Base-by-base conservation (phyloP, 352 stramenopile genomes). In the Phytophthora macrochlamydospora region DNA sequence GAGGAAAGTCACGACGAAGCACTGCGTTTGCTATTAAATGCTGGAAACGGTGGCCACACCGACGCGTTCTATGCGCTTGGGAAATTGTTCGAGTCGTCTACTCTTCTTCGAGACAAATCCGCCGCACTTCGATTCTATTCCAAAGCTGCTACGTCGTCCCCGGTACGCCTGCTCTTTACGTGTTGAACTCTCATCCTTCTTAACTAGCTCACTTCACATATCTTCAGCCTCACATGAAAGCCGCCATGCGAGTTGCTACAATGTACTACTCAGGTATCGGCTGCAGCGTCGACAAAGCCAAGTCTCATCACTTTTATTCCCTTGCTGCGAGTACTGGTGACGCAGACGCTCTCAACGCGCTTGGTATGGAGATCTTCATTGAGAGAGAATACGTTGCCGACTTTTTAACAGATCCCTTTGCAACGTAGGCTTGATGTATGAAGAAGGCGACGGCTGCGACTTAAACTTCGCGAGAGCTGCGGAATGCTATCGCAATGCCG, bases 381-480 rank as follows among this genome's bases (percentile, higher is more conserved):
- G 18, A 0, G 18, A 24, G 18, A 24, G 0, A 24, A 24, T 24
- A 24, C 18, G 18, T 24, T 24, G 18, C 18, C 18, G 18, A 24
- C 18, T 24, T 24, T 24, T 24, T 24, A 24, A 24, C 18, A 24
- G 18, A 24, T 24, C 0, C 18, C 18, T 24, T 56, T 35, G 7
- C 7, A 31, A 32, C 45, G 46, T 51, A 70, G 48, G 59, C 6
- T 57, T 94, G 33, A 92, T 94, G 87, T 82, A 78, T 60, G 85
- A 94, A 67, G 84, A 94, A 63, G 87, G 87, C 40, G 79, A 92
- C 28, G 85, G 84, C 31, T 92, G 83, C 31, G 78, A 89, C 14
- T 38, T 93, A 44, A 78, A 92, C 64, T 89, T 91, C 53, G 53
- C 61, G 30, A 72, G 79, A 53, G 87, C 83, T 6, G 78, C 69